Evolutionary conservation across 331 rosid genomes (phyloP).

Genomic region (Stylosanthes scabra): DNA sequence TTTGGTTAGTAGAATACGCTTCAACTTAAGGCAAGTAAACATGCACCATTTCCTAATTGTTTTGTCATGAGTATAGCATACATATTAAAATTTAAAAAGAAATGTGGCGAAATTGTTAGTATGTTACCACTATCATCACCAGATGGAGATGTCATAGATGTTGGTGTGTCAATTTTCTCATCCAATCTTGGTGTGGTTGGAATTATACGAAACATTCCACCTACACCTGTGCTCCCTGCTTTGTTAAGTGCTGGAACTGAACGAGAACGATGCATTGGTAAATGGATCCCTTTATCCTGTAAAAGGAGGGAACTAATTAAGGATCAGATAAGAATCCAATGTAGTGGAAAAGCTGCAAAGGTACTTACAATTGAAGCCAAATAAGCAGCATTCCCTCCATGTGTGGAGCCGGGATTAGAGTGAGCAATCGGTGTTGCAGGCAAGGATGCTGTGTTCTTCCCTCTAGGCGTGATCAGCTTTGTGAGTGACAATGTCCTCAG

Average conservation of each 20-base stretch:
- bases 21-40: constrained; percentile 9
- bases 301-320: constrained; percentile 27
- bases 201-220: constrained; percentile 58
- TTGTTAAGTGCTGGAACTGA: constrained; percentile 67
- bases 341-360: constrained; percentile 22
- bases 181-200: constrained; percentile 53
- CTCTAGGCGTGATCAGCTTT: constrained; percentile 46
- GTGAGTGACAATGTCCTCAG: constrained; percentile 69
- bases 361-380: constrained; percentile 52
- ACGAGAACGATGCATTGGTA: constrained; percentile 71
- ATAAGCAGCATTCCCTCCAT: constrained; percentile 51
- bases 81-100: neutral
- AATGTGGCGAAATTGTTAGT: constrained; percentile 44
- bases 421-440: constrained; percentile 63
- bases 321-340: constrained; percentile 23
- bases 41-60: constrained; percentile 1
- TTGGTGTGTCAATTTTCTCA: constrained; percentile 43
- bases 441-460: constrained; percentile 56
- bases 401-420: constrained; percentile 64
- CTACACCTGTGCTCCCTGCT: constrained; percentile 53
- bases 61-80: neutral
- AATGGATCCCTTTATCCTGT: constrained; percentile 59
- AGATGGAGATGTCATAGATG: constrained; percentile 47
- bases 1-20: constrained; percentile 18
- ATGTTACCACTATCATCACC: constrained; percentile 58